Conservation (phyloP, 2,329 filamentous ascomycete species). For the Xylaria sp. region DNA sequence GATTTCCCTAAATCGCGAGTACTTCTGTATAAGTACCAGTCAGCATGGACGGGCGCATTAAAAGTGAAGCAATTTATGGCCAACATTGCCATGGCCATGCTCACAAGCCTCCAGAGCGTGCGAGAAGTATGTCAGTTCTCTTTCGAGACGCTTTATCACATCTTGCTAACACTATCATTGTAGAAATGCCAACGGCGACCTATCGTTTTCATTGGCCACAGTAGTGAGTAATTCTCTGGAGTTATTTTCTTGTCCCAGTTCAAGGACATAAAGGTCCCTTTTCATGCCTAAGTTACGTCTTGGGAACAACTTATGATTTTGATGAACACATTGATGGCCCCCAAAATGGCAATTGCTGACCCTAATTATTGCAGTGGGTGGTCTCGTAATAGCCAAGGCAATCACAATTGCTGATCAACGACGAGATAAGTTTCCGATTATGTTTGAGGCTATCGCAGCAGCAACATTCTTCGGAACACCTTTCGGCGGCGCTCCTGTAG, state of each 20-base stretch:
- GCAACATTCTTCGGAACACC: slow-evolving; percentile 56
- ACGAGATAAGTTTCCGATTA: slow-evolving; percentile 50
- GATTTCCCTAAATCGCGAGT: slow-evolving; percentile 55
- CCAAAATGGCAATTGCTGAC: slow-evolving; percentile 8
- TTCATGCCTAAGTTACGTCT: background rate
- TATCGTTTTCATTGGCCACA: slow-evolving; percentile 56
- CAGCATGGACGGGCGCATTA: slow-evolving; percentile 53
- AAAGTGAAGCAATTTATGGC: slow-evolving; percentile 55
- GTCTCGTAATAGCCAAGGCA: slow-evolving; percentile 56
- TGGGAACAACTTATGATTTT: background rate
- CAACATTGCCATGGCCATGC: slow-evolving; percentile 52
- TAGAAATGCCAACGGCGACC: slow-evolving; percentile 49
- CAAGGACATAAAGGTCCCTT: background rate
- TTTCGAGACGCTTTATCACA: background rate
- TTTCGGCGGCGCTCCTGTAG: slow-evolving; percentile 52
- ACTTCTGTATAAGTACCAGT: slow-evolving; percentile 55
- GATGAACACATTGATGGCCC: background rate
- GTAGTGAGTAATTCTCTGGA: slow-evolving; percentile 39
- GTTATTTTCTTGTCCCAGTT: background rate
- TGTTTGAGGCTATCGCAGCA: slow-evolving; percentile 55
- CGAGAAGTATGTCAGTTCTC: slow-evolving; percentile 47
- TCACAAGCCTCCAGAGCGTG: slow-evolving; percentile 49
- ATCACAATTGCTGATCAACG: slow-evolving; percentile 50
- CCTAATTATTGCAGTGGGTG: slow-evolving; percentile 48
- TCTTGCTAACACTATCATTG: slow-evolving; percentile 19